Conservation (phyloP, 2,329 filamentous ascomycete genomes). For the Pleomassaria siparia region DNA sequence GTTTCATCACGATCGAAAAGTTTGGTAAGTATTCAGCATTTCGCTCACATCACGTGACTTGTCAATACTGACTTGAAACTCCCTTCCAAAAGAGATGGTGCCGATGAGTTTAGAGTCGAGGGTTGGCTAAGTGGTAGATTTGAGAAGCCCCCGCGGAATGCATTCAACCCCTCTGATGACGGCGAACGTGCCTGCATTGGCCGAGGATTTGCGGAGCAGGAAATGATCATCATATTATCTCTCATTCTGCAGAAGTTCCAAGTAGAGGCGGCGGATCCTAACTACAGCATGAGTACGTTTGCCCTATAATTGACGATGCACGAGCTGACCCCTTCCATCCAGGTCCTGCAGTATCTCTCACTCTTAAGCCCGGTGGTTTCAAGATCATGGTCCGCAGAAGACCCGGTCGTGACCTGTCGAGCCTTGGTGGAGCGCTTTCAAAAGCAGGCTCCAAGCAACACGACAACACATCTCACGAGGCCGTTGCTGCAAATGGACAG, state of each 20-base stretch:
- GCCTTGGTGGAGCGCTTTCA: slow-evolving; percentile 9
- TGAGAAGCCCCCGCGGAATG: slow-evolving; percentile 43
- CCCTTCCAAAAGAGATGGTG: slow-evolving; percentile 58
- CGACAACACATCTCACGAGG: neutral
- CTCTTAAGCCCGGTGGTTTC: slow-evolving; percentile 66
- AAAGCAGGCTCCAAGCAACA: slow-evolving; percentile 1
- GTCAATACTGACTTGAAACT: neutral
- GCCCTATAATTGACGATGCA: neutral
- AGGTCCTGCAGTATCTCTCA: slow-evolving; percentile 58
- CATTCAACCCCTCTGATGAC: slow-evolving; percentile 66
- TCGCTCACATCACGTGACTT: no score
- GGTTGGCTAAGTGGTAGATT: slow-evolving; percentile 72
- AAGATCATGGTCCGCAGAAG: slow-evolving; percentile 50
- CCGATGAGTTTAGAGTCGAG: slow-evolving; percentile 67
- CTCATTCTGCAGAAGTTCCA: slow-evolving; percentile 70
- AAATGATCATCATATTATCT: slow-evolving; percentile 42
- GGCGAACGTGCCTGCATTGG: slow-evolving; percentile 72
- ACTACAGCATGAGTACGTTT: slow-evolving; percentile 53
- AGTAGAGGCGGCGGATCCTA: slow-evolving; percentile 62
- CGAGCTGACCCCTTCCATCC: neutral
- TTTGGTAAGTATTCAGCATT: slow-evolving; percentile 8
- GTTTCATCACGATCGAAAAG: slow-evolving; percentile 14
- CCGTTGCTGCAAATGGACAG: neutral
- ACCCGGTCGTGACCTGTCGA: slow-evolving; percentile 10
- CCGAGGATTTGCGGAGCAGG: slow-evolving; percentile 73